These are phyloP conservation scores for Annulohypoxylon moriforme DNA, from an alignment of 495 filamentous ascomycete species.

Conservation along the genomic window DNA sequence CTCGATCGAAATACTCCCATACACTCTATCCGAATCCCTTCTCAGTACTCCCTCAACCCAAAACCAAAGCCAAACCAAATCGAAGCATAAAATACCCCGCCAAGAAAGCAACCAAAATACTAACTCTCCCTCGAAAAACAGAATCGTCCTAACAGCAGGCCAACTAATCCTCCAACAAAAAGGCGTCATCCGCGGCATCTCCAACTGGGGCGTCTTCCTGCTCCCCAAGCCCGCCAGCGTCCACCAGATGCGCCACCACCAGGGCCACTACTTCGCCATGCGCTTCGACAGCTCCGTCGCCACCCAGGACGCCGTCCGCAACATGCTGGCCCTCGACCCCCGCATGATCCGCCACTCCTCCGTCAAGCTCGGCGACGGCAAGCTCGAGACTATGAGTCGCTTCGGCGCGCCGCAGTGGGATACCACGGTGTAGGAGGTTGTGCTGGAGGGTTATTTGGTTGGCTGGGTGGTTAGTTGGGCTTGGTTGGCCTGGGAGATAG, in stretches of 20 bases:
- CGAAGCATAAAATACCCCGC: background rate
- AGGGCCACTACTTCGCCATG: slow-evolving; percentile 97
- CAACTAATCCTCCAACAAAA: slow-evolving; percentile 81
- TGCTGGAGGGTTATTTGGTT: background rate
- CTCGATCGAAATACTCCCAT: background rate
- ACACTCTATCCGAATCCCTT: slow-evolving; percentile 10
- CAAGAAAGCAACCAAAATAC: background rate
- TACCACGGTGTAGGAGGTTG: background rate
- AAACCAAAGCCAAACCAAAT: slow-evolving; percentile 31
- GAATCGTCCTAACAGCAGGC: slow-evolving; percentile 90
- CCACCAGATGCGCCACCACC: slow-evolving; percentile 81
- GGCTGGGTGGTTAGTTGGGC: too few relatives aligned
- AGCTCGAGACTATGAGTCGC: slow-evolving; percentile 74
- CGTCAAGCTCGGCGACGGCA: slow-evolving; percentile 84
- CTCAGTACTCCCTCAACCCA: too few relatives aligned
- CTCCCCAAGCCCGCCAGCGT: slow-evolving; percentile 79
- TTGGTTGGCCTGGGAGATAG: background rate
- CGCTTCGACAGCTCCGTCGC: slow-evolving; percentile 82
- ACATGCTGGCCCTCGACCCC: slow-evolving; percentile 86
- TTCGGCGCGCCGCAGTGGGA: slow-evolving; percentile 70
- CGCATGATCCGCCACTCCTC: slow-evolving; percentile 86
- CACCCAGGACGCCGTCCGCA: slow-evolving; percentile 77
- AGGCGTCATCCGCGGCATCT: slow-evolving; percentile 90
- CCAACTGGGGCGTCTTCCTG: slow-evolving; percentile 92
- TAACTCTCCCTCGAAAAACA: slow-evolving; percentile 44